A percentile compares a stretch with the other conserved stretches of the same genome.
phyloP scores from a whole-genome alignment of 352 stramenopile species.

The Pythium angustatum region DNA sequence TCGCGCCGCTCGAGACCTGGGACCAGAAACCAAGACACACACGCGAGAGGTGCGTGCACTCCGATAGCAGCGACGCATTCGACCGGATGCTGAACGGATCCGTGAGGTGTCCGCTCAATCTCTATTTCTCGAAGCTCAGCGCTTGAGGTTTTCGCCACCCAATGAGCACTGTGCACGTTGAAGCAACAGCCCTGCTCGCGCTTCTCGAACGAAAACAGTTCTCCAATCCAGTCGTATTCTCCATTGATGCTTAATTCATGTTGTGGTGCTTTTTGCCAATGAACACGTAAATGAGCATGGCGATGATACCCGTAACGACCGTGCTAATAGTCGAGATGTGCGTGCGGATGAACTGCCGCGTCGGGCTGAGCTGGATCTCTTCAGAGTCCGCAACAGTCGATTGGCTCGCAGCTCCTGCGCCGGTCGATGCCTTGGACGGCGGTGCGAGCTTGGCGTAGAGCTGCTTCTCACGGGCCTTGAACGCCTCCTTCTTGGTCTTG shows the following conservation, averaged over 20 bases:
- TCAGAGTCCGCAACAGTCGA: too few relatives aligned
- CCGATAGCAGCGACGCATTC: too few relatives aligned
- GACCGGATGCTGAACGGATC: too few relatives aligned
- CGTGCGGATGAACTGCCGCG: conserved; percentile 34
- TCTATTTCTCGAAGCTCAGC: too few relatives aligned
- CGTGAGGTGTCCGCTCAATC: too few relatives aligned
- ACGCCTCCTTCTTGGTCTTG: conserved; percentile 71
- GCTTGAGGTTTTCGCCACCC: too few relatives aligned
- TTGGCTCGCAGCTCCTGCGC: conserved; percentile 12
- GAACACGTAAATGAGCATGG: conserved; percentile 61
- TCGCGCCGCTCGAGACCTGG: too few relatives aligned
- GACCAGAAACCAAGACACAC: too few relatives aligned
- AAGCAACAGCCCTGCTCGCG: too few relatives aligned
- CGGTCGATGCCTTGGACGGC: conserved; percentile 4
- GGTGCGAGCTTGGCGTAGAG: conserved; percentile 63
- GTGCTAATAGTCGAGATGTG: conserved; percentile 46
- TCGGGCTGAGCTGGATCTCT: conserved; percentile 19
- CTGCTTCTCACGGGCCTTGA: conserved; percentile 57
- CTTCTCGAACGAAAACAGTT: too few relatives aligned
- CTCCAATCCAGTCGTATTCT: background rate
- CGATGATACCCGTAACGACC: conserved; percentile 48
- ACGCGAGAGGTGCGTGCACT: too few relatives aligned
- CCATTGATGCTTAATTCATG: conserved; percentile 17
- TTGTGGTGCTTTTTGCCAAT: conserved; percentile 57
- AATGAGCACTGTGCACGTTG: too few relatives aligned